These are phyloP conservation scores for Aspergillus sp. DNA, from an alignment of 2,329 filamentous ascomycete species.

Conservation along the genomic window DNA sequence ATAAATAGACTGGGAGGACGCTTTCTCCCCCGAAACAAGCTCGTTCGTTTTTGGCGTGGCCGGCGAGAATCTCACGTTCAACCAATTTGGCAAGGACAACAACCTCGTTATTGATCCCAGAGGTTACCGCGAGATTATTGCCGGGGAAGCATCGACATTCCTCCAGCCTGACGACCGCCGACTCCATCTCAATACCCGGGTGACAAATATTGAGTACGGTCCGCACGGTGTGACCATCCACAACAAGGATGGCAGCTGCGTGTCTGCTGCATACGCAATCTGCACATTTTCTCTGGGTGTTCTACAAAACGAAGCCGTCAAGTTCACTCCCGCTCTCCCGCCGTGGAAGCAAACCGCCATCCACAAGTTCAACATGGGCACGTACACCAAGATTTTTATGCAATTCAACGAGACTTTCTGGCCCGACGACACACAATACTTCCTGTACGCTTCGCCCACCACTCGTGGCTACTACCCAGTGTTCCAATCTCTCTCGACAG, in stretches of 20 bases:
- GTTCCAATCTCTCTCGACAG: constrained; percentile 56
- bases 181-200: constrained; percentile 52
- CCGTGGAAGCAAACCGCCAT: constrained; percentile 60
- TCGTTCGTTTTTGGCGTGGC: constrained; percentile 51
- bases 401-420: constrained; percentile 64
- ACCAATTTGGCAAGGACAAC: constrained; percentile 56
- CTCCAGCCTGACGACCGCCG: constrained; percentile 50
- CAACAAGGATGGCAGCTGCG: constrained; percentile 49
- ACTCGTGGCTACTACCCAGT: constrained; percentile 52
- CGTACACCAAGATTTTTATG: constrained; percentile 67
- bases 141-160: constrained; percentile 53
- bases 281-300: constrained; percentile 64
- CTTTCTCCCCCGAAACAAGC: constrained; percentile 51
- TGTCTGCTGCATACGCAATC: constrained; percentile 57
- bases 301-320: constrained; percentile 54
- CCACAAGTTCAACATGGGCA: constrained; percentile 60
- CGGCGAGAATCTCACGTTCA: constrained; percentile 55
- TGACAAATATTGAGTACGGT: constrained; percentile 51
- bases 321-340: constrained; percentile 54
- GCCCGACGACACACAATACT: constrained; percentile 49
- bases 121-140: constrained; percentile 54
- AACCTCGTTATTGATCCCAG: constrained; percentile 56
- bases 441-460: constrained; percentile 47
- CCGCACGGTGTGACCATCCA: constrained; percentile 48
- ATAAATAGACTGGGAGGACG: constrained; percentile 51